A percentile compares a stretch with the other conserved stretches of the same genome.
Conservation (phyloP, 2,329 filamentous ascomycete species). For the Claviceps digitariae region DNA sequence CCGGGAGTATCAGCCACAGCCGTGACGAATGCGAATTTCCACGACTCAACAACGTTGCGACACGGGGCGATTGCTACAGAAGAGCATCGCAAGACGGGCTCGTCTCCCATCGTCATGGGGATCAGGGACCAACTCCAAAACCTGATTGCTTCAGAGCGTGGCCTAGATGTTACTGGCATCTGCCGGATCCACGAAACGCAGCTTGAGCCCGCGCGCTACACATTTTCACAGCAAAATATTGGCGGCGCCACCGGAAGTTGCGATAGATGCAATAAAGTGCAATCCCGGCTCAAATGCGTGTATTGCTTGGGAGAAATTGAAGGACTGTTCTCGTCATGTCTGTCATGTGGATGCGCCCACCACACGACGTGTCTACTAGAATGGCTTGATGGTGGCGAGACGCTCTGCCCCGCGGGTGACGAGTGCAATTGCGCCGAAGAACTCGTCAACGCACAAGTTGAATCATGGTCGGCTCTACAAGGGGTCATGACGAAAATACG, state of each 20-base stretch:
- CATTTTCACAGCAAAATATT: slow-evolving; percentile 22
- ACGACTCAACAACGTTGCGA: slow-evolving; percentile 23
- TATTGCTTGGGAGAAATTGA: slow-evolving; percentile 49
- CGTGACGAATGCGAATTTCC: slow-evolving; percentile 18
- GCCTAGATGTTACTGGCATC: slow-evolving; percentile 49
- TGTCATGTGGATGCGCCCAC: slow-evolving; percentile 48
- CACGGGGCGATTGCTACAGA: slow-evolving; percentile 24
- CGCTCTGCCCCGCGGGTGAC: slow-evolving; percentile 47
- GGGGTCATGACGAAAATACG: slow-evolving; percentile 23
- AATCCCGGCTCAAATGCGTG: slow-evolving; percentile 46
- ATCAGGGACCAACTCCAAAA: slow-evolving; percentile 40
- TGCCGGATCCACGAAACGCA: slow-evolving; percentile 50
- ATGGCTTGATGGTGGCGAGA: slow-evolving; percentile 44
- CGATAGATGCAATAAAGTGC: slow-evolving; percentile 38
- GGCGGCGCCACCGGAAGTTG: slow-evolving; percentile 37
- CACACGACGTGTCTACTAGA: slow-evolving; percentile 46
- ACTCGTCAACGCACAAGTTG: slow-evolving; percentile 42
- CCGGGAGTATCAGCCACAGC: slow-evolving; percentile 28
- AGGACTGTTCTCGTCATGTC: slow-evolving; percentile 45
- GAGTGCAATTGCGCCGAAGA: slow-evolving; percentile 49
- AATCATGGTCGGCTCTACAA: slow-evolving; percentile 42
- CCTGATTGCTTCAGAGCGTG: slow-evolving; percentile 37
- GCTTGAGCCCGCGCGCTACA: slow-evolving; percentile 42
- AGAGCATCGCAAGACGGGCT: slow-evolving; percentile 23
- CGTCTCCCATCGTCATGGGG: slow-evolving; percentile 41